Base-by-base conservation (phyloP, 1,284 basidiomycete genomes). In the Ceratobasidium sp. region DNA sequence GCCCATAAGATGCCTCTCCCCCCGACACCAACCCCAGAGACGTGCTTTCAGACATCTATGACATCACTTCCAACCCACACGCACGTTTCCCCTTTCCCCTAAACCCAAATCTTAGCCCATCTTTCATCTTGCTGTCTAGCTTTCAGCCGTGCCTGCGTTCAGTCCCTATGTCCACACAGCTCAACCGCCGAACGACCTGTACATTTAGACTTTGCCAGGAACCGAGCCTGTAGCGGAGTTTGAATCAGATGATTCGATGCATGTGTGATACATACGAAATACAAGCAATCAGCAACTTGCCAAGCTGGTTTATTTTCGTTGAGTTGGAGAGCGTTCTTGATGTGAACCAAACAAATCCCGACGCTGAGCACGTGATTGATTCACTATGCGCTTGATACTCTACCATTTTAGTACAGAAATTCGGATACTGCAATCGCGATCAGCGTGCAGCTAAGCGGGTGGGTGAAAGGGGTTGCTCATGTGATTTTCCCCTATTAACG, bases 341-440 rank as follows among this genome's bases (percentile, higher is more conserved):
- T 56, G 54, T 51, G 37, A 56, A 11, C 32, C 57, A 61, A 61
- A 61, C 32, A 61, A 37, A 61, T 19, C 57, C 57, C 57, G 57
- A 29, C 57, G 25, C 6, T 15, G 25, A 17, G 9, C 57, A 61
- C 57, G 57, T 61, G 57, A 61, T 15, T 19, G 13, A 11, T 11
- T 61, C 34, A 34, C 19, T 13, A n/a, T 29, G 25, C 46, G 46
- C 46, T 49, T 49, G 46, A 49, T 49, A 17, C 15, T 15, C 19
- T 49, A 5, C 46, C 19, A 17, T 49, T 17, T n/a, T 49, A 17
- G 46, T 49, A 37, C 46, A 49, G 46, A 15, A 17, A 49, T 17
- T 7, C 34, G 19, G 22, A 43, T 62, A 37, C n/a, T 34, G 59
- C 59, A 37, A 40, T 62, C 22, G 19, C 19, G 37, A 37, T 37